Conservation (phyloP, 768 basidiomycete species). For the Leccinellum luteum region DNA sequence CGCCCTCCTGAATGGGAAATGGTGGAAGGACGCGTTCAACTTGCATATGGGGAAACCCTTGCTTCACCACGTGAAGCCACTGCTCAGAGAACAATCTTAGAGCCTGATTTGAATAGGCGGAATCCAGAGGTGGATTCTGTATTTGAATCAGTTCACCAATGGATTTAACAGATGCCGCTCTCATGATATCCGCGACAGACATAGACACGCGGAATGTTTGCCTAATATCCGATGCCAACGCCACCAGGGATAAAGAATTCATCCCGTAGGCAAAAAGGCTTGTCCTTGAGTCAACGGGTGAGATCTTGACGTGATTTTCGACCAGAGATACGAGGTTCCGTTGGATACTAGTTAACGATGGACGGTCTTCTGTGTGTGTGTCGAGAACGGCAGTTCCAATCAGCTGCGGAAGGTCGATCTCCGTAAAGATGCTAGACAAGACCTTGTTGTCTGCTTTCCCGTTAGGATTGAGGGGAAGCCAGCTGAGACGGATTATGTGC, state of each 20-base stretch:
- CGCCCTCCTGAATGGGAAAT: conserved; percentile 47
- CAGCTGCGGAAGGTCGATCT: conserved; percentile 20
- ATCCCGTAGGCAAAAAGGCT: conserved; percentile 35
- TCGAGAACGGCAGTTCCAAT: conserved; percentile 8
- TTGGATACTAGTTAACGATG: conserved; percentile 26
- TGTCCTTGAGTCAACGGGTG: conserved; percentile 16
- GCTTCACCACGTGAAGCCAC: conserved; percentile 13
- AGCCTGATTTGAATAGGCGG: background rate
- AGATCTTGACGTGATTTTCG: conserved; percentile 18
- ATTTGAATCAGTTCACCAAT: conserved; percentile 19
- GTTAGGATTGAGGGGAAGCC: conserved; percentile 44
- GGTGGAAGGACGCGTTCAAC: conserved; percentile 36
- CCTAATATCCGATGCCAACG: conserved; percentile 23
- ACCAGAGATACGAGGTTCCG: conserved; percentile 38
- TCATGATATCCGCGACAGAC: conserved; percentile 32
- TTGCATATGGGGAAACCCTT: conserved; percentile 1
- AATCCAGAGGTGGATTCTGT: background rate
- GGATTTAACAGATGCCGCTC: conserved; percentile 18
- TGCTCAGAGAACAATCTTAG: conserved; percentile 17
- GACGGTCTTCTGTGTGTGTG: background rate
- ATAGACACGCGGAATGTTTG: conserved; percentile 15
- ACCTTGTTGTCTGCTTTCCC: conserved; percentile 35
- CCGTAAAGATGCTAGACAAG: conserved; percentile 25
- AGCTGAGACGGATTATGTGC: conserved; percentile 47
- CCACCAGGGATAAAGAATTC: conserved; percentile 30